Evolutionary conservation across 129 eudicot species (phyloP).

Genomic region (Calendula officinalis): DNA sequence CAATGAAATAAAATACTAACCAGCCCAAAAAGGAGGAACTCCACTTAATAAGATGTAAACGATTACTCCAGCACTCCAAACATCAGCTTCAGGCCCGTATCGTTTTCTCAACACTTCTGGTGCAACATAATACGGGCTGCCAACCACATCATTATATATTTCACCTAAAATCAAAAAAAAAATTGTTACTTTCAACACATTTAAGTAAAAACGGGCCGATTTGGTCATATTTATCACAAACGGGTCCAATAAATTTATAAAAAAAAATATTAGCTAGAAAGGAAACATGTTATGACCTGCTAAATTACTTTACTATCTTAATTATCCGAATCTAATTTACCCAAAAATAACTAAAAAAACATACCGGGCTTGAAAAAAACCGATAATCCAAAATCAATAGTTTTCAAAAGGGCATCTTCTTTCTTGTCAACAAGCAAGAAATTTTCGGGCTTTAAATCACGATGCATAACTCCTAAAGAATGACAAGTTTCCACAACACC

Average conservation of each 20-base stretch:
- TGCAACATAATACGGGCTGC: slow-evolving; percentile 96
- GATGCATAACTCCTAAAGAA: slow-evolving; percentile 89
- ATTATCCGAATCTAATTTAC: not conserved
- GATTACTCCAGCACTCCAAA: slow-evolving; percentile 95
- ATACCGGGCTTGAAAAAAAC: slow-evolving; percentile 93
- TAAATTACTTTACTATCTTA: too few species aligned
- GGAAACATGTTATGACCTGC: not conserved
- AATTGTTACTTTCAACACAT: not conserved
- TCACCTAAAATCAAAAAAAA: slow-evolving; percentile 48
- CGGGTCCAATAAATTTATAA: not conserved
- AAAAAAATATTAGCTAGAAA: not conserved
- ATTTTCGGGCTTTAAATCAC: slow-evolving; percentile 93
- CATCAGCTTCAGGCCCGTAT: slow-evolving; percentile 95
- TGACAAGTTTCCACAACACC: slow-evolving; percentile 96
- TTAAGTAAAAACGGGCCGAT: not conserved
- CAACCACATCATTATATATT: slow-evolving; percentile 74
- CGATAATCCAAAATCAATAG: slow-evolving; percentile 89
- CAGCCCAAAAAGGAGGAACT: slow-evolving; percentile 95
- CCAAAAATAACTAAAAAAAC: slow-evolving; percentile 19
- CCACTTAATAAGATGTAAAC: slow-evolving; percentile 82
- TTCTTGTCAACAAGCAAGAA: slow-evolving; percentile 82
- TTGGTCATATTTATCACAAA: not conserved
- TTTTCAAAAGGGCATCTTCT: slow-evolving; percentile 86
- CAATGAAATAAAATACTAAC: slow-evolving; percentile 36
- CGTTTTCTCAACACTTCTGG: slow-evolving; percentile 84